Evolutionary conservation across 228 moss, liverwort and hornwort species (phyloP), one percentile per base, ranked within the genome.

Genomic region (Sphagnum fallax): DNA sequence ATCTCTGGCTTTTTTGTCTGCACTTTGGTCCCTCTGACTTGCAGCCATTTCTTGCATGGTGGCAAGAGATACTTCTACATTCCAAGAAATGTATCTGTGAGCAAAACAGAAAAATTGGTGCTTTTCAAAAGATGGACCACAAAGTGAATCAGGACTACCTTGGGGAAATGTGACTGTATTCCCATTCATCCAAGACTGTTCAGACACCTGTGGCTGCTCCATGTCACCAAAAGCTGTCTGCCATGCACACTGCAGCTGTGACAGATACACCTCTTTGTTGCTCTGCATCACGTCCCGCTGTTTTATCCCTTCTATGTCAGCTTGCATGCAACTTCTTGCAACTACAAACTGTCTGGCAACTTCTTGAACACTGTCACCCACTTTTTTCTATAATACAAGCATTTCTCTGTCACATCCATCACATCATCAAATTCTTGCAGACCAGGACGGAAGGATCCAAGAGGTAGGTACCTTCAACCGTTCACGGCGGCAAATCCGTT

Each of bases 401-500:
- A 32, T 32, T 32, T 32, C 32, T 32, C 32, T 32, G 32, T 32
- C 32, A 32, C 32, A 32, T 32, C 32, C 32, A 32, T 32, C 32
- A 32, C 32, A 32, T 32, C 32, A 32, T 32, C 32, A 32, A 32
- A 32, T 32, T 32, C 32, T 32, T 32, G 32, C 32, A 32, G 32
- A 32, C 32, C 32, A 32, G 32, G 32, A 32, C 0, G 32, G 32
- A 32, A 32, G 32, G 32, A 32, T 32, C 32, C 32, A 32, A 32
- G 32, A 32, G 32, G 2, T 32, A 32, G 32, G 48, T 69, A 88
- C 88, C 88, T 88, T 88, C 63, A 88, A 75, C 67, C 82, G 77
- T 72, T 88, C 88, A 5, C 88, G 88, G 50, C 84, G 82, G 52
- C 84, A 84, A 64, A 88, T 82, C 65, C 88, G 88, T 65, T 88